Conservation (phyloP, 495 filamentous ascomycete species). For the Aspergillus affinis region DNA sequence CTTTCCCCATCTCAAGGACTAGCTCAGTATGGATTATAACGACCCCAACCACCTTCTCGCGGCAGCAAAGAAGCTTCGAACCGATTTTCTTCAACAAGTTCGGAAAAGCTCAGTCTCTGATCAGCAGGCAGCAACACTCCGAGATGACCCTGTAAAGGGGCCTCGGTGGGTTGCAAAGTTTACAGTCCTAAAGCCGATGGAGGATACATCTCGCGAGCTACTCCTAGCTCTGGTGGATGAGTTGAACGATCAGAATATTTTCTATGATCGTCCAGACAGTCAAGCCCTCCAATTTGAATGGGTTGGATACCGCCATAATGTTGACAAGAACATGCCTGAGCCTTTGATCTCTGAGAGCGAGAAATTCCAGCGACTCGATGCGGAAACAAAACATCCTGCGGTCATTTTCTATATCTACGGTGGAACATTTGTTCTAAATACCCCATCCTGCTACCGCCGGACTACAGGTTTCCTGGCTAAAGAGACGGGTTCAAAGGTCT, state of each 20-base stretch:
- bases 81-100: background rate
- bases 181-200: background rate
- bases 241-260: constrained; percentile 1
- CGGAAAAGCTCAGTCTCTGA: background rate
- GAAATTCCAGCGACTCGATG: constrained; percentile 4
- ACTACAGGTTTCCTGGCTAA: background rate
- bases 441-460: constrained; percentile 5
- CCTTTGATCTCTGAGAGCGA: constrained; percentile 6
- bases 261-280: constrained; percentile 3
- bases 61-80: background rate
- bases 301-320: constrained; percentile 7
- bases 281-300: constrained; percentile 4
- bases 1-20: too few relatives aligned
- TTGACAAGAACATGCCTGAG: constrained; percentile 7
- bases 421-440: constrained; percentile 9
- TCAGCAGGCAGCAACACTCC: background rate
- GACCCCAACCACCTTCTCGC: background rate
- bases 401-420: constrained; percentile 12
- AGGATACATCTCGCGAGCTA: constrained; percentile 6
- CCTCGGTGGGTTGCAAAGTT: constrained; percentile 8
- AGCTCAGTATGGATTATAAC: too few relatives aligned
- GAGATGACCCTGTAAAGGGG: constrained; percentile 8
- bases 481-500: constrained; percentile 2
- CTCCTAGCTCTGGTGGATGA: constrained; percentile 2
- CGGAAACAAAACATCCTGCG: constrained; percentile 8